A percentile compares a stretch with the other conserved stretches of the same genome.
phyloP scores from a whole-genome alignment of 257 asterid genomes.

The Plantago major region DNA sequence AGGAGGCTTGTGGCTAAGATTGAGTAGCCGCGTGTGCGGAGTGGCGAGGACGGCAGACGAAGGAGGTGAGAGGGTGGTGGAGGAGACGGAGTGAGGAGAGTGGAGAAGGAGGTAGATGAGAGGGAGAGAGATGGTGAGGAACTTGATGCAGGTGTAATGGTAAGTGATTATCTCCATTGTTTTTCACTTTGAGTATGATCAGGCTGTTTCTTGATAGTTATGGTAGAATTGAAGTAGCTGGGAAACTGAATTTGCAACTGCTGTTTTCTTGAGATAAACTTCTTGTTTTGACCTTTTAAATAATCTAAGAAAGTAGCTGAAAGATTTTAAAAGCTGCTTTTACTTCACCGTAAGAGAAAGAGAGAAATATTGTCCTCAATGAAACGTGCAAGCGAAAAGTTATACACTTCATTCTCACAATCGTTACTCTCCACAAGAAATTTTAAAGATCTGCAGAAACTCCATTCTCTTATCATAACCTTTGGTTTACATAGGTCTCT shows the following conservation, averaged over 20 bases:
- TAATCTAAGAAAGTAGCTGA: too few relatives aligned
- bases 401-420: slow-evolving; percentile 44
- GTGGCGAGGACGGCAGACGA: slow-evolving; percentile 49
- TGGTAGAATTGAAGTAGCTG: background rate
- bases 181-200: background rate
- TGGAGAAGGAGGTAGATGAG: slow-evolving; percentile 40
- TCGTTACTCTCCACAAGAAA: slow-evolving; percentile 39
- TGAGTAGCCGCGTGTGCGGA: slow-evolving; percentile 62
- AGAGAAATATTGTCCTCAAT: slow-evolving; percentile 8
- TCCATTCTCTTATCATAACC: slow-evolving; percentile 47
- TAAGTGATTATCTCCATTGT: slow-evolving; percentile 30
- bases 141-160: slow-evolving; percentile 23
- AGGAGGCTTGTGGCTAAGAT: slow-evolving; percentile 43
- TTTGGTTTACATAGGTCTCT: slow-evolving; percentile 44
- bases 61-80: slow-evolving; percentile 27
- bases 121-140: slow-evolving; percentile 28
- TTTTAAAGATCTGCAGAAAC: slow-evolving; percentile 38
- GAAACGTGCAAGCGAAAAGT: slow-evolving; percentile 22
- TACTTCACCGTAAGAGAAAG: too few relatives aligned
- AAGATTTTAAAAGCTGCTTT: too few relatives aligned
- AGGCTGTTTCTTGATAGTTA: slow-evolving; percentile 8
- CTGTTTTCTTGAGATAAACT: too few relatives aligned
- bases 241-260: too few relatives aligned
- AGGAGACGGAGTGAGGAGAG: slow-evolving; percentile 26
- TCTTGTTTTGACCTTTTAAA: too few relatives aligned